Base-by-base conservation (phyloP, 2,329 filamentous ascomycete species). In the Colletotrichum tofieldiae region DNA sequence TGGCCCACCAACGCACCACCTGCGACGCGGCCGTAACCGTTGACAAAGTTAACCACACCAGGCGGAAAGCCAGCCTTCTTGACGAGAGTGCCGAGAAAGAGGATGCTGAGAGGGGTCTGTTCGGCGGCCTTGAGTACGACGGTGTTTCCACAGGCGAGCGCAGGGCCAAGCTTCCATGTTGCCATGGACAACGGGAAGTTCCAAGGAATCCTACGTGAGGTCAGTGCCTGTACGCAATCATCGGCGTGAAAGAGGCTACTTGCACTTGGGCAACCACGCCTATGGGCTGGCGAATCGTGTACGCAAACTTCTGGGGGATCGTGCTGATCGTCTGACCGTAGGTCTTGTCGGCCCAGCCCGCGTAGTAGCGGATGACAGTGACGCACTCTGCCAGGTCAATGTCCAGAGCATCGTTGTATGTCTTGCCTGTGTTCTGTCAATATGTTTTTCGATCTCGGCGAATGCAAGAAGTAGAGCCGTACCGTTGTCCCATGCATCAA, bases 241-340 rank as follows among this genome's bases (percentile, higher is more conserved):
- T 49, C 45, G 4, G 26, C 2, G 23, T 23, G 8, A 18, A 20
- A 55, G 9, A n/a, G 35, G n/a, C 20, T 37, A 18, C 55, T 58
- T 43, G 39, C 74, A 95, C 94, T 79, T 88, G 86, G 1, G 86
- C 93, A 73, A 93, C 93, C 0, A 95, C 93, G 51, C 93, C 93
- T 26, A 95, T 84, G 1, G 93, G 93, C 78, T 95, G 91, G 45
- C 90, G 89, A 37, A 94, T 84, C 0, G 93, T 94, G 77, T 95
- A 95, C 2, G 92, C 92, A 75, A 95, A 88, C 79, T 95, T 95
- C 16, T 86, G 83, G 0, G 86, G 85, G 0, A 87, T 89, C 0
- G 92, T 93, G 73, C 92, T 90, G 76, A 95, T 94, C n/a, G 93
- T 93, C 78, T 93, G 90, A 9, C 93, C 93, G 75, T 91, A 90